Base-by-base conservation (phyloP, 345 rosid genomes). In the Erucastrum elatum region DNA sequence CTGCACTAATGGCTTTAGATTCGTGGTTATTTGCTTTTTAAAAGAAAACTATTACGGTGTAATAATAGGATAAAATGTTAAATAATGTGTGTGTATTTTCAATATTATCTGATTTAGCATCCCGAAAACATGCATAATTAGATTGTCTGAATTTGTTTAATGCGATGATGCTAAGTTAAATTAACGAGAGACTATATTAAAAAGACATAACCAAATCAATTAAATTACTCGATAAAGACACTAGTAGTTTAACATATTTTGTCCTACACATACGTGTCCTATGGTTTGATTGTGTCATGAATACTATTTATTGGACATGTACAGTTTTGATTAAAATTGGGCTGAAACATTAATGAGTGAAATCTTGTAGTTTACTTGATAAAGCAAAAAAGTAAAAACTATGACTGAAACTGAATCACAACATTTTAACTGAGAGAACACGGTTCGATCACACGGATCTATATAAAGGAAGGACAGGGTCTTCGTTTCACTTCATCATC, bases 401-500 rank as follows among this genome's bases (percentile, higher is more conserved):
- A 53, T 16, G 1, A 53, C 10, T 53, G 4, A 53, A 53, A 53
- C 60, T 53, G 60, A 51, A 51, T 51, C 17, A 51, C 58, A 51
- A 51, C 17, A 51, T 51, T 51, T 46, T 15, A 13, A 15, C 17
- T 5, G 21, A n/a, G 56, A 53, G 25, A 53, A 8, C n/a, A 53
- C 10, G 60, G 60, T n/a, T 51, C 62, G 31, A 59, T 25, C 31
- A n/a, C 10, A 58, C 3, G 10, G 25, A 16, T 55, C 21, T 56
- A 58, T 58, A 58, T 9, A n/a, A 46, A 13, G 16, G 16, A 46
- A 58, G 27, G 63, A 25, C 25, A 60, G 67, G 75, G 58, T 72
- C 67, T 71, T 25, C 25, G 41, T 10, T 55, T 77, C 46, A 64
- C 37, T 78, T 13, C 41, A 66, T 79, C 82, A 72, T 79, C 41